Base-by-base conservation (phyloP, 768 basidiomycete genomes). In the Russula brevipes region DNA sequence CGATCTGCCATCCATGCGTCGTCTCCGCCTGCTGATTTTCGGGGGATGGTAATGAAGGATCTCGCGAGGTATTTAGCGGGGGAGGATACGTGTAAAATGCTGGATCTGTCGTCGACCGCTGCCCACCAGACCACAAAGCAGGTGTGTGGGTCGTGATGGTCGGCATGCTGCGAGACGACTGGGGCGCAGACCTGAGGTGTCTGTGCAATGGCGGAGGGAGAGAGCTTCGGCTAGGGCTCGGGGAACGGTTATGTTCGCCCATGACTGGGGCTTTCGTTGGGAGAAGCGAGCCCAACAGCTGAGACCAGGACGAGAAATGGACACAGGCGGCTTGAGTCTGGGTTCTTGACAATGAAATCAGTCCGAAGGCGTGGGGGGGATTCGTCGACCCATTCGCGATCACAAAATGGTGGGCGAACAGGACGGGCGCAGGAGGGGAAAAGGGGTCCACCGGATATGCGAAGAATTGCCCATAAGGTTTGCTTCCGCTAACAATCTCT, bases 141-240 rank as follows among this genome's bases (percentile, higher is more conserved):
- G 31, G 56, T 53, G 59, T 30, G 16, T 44, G 56, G 54, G 38
- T 24, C 8, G 35, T 54, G 17, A 12, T 51, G 10, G 33, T 54
- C 17, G 67, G 36, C 39, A 55, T 33, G 42, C 55, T 54, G 59
- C 51, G 61, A 30, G 57, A 39, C 17, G 64, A 57, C 50, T 56
- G 60, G 44, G 69, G 57, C 31, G 60, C 63, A 44, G 70, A 67
- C 54, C 64, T 60, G 53, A 84, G 77, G 66, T 78, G 80, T n/a
- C 78, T 78, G 60, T 77, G 78, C 45, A 85, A 76, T 64, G 77
- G 80, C 63, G 74, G 75, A 42, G 83, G 83, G 17, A 85, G 77
- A 36, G 80, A 80, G 75, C 81, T 83, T 64, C 77, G 74, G 63
- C 70, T 69, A 19, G 57, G 65, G 62, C 71, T 70, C 14, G 42